These are phyloP conservation scores for Acer campestre DNA, from an alignment of 345 rosid genomes.

Conservation along the genomic window DNA sequence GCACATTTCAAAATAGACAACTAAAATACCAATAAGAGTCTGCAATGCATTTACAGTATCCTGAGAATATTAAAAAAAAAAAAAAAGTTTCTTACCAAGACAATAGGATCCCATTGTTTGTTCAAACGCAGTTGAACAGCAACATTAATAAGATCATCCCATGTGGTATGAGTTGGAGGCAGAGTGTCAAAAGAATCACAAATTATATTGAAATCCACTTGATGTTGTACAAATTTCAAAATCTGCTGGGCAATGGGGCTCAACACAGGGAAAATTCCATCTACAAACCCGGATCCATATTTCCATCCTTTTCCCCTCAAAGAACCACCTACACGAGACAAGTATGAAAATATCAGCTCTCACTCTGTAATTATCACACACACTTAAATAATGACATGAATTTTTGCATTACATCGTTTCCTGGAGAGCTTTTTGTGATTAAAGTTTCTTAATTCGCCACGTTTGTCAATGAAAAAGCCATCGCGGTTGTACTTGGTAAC, in stretches of 20 bases:
- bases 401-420: conserved; percentile 48
- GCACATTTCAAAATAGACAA: background rate
- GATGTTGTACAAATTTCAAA: conserved; percentile 50
- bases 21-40: background rate
- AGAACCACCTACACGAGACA: conserved; percentile 62
- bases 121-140: conserved; percentile 80
- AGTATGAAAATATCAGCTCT: no score
- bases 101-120: conserved; percentile 73
- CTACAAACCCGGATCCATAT: conserved; percentile 93
- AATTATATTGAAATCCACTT: conserved; percentile 47
- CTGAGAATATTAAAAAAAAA: background rate
- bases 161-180: conserved; percentile 65
- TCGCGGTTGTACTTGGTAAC: conserved; percentile 47
- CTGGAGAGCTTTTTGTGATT: conserved; percentile 70
- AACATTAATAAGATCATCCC: conserved; percentile 90
- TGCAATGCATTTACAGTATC: background rate
- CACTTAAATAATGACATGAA: background rate
- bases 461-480: conserved; percentile 63
- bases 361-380: background rate
- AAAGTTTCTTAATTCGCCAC: conserved; percentile 68
- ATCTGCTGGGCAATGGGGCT: conserved; percentile 80
- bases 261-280: conserved; percentile 88
- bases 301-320: conserved; percentile 93
- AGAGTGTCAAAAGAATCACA: conserved; percentile 62
- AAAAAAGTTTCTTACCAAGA: conserved; percentile 45